These are phyloP conservation scores for Teunomyces aglyptinius DNA, from an alignment of 805 yeast genomes.

Conservation along the genomic window DNA sequence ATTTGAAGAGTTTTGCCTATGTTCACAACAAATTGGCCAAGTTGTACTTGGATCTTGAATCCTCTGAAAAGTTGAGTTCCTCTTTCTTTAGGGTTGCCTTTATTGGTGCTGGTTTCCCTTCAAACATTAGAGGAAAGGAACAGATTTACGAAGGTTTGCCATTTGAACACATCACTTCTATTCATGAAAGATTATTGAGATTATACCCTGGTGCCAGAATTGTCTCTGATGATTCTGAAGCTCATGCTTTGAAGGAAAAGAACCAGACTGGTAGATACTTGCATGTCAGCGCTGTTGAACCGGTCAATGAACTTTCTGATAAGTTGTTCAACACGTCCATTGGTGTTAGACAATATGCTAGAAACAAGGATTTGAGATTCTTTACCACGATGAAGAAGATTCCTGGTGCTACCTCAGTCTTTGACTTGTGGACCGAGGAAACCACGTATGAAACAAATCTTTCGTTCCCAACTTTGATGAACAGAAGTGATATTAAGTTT, in stretches of 20 bases:
- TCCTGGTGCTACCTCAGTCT: conserved; percentile 69
- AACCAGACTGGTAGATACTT: conserved; percentile 68
- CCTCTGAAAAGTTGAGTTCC: conserved; percentile 69
- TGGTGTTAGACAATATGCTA: conserved; percentile 71
- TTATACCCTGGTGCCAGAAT: conserved; percentile 81
- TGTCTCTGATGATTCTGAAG: conserved; percentile 58
- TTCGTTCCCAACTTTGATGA: conserved; percentile 86
- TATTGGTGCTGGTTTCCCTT: conserved; percentile 83
- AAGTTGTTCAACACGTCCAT: conserved; percentile 47
- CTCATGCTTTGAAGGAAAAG: conserved; percentile 45
- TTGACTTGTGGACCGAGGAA: conserved; percentile 87
- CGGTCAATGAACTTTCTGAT: conserved; percentile 53
- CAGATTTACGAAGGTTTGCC: conserved; percentile 85
- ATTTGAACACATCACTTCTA: conserved; percentile 81
- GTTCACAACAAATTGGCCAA: conserved; percentile 67
- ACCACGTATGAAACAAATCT: conserved; percentile 70
- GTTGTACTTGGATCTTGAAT: conserved; percentile 64
- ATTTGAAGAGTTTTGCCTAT: conserved; percentile 69
- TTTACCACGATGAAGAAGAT: conserved; percentile 69
- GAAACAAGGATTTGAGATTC: conserved; percentile 67
- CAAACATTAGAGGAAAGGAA: conserved; percentile 67
- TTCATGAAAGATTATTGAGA: conserved; percentile 70
- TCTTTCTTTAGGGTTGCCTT: conserved; percentile 77
- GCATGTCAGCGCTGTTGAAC: conserved; percentile 70
- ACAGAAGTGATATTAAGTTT: conserved; percentile 67